Evolutionary conservation across 2,329 filamentous ascomycete genomes (phyloP).

Genomic region (Hymenoscyphus occultus): DNA sequence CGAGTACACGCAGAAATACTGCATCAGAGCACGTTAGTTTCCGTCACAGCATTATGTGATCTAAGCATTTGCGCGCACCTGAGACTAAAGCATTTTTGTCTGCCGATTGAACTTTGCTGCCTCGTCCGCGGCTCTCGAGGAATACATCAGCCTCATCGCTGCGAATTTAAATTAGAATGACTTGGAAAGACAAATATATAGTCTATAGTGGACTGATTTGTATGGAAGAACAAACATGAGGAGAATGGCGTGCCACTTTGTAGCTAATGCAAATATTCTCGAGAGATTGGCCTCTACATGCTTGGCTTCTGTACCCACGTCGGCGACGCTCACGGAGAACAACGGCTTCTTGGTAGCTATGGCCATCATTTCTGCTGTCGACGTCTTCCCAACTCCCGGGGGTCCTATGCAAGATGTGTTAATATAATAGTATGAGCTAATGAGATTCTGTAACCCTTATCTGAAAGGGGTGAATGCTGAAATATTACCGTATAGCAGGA

Average conservation of each 20-base stretch:
- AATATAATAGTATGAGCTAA: background rate
- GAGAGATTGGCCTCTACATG: background rate
- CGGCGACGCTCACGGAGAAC: background rate
- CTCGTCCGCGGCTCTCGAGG: background rate
- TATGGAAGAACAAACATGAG: background rate
- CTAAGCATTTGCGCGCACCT: background rate
- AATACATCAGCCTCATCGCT: slow-evolving; percentile 1
- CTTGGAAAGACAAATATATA: background rate
- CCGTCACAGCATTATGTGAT: slow-evolving; percentile 32
- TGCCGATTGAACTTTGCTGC: background rate
- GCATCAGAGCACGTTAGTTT: too few species aligned
- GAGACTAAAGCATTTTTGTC: background rate
- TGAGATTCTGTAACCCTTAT: too few species aligned
- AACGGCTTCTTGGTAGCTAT: slow-evolving; percentile 42
- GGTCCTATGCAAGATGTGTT: slow-evolving; percentile 1
- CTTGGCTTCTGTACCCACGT: background rate
- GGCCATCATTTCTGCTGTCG: slow-evolving; percentile 13
- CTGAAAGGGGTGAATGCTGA: background rate
- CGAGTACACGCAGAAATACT: slow-evolving; percentile 38
- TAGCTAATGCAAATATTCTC: background rate
- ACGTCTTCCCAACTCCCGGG: slow-evolving; percentile 15
- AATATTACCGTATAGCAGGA: slow-evolving; percentile 5
- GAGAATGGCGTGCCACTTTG: background rate
- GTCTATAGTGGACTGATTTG: background rate
- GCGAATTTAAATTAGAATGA: too few species aligned